Base-by-base conservation (phyloP, 176 grass and related monocot genomes). In the Dendrocalamus sinicus region DNA sequence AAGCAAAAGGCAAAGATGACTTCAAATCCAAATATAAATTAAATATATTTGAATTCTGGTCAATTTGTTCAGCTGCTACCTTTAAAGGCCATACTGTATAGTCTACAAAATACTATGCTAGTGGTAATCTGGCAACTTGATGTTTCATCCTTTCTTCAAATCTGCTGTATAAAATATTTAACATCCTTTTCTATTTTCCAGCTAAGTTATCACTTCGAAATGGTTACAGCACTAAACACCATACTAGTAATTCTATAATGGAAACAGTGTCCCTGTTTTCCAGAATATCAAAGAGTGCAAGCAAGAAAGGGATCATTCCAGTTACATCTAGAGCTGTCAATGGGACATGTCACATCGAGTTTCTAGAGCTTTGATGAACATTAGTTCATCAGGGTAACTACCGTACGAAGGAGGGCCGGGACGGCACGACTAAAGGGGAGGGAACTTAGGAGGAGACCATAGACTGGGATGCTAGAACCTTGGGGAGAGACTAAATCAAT, bases 141-240 rank as follows among this genome's bases (percentile, higher is more conserved):
- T 32, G 44, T 74, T 74, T 14, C 71, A 74, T 52, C 46, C 13
- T 51, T 73, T 26, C 71, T 70, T 70, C 22, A 74, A 74, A 74
- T 15, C 46, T 47, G 24, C 19, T 30, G 23, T 28, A 32, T 52
- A 15, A 52, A 52, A 52, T 28, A 74, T 17, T 32, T 51, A 32
- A 3, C 44, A 8, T 22, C 13, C 22, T 32, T 52, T 74, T 32
- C n/a, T 74, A 8, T 32, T 52, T 55, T 74, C 71, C 8, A 7
- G 13, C 24, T 26, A 51, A 7, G 46, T 30, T 12, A 74, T 74
- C 14, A 0, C 0, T 23, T 41, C 0, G 12, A 70, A 70, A 45
- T 4, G 40, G 12, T 70, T 45, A 9, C 22, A 12, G 6, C 68
- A 45, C 20, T 70, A 45, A 70, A 45, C 40, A 45, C 19, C 4